These are phyloP conservation scores for Linaria vulgaris DNA, from an alignment of 257 asterid genomes.

Conservation along the genomic window DNA sequence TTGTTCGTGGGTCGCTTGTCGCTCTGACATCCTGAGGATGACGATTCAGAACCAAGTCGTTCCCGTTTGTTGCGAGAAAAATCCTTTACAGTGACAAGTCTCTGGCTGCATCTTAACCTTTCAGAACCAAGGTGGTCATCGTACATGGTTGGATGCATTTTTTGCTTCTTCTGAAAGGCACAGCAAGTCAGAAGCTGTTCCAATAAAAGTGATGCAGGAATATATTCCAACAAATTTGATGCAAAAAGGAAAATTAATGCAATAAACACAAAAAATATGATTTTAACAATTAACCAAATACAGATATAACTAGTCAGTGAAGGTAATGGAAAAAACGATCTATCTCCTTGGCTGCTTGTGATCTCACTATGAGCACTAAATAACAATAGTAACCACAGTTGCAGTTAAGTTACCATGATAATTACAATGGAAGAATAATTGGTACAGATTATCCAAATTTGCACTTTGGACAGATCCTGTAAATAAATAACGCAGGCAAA, in stretches of 20 bases:
- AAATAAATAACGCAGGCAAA: neutral
- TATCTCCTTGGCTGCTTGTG: too few species aligned
- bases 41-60: constrained; percentile 23
- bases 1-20: constrained; percentile 27
- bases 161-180: constrained; percentile 68
- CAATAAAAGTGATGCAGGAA: constrained; percentile 25
- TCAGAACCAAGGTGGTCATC: constrained; percentile 51
- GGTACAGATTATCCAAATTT: neutral
- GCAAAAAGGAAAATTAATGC: neutral
- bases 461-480: neutral
- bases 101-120: constrained; percentile 66
- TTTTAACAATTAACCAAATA: too few species aligned
- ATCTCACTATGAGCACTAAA: too few species aligned
- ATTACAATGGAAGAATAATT: too few species aligned
- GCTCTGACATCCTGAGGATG: constrained; percentile 37
- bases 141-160: constrained; percentile 84
- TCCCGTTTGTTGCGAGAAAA: constrained; percentile 36
- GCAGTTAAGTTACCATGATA: too few species aligned
- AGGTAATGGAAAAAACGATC: too few species aligned
- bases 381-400: too few species aligned
- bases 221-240: constrained; percentile 2
- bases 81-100: constrained; percentile 58
- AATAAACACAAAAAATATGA: neutral
- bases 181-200: constrained; percentile 2
- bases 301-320: too few species aligned